These are phyloP conservation scores for Ceratocystis eucalypticola DNA, from an alignment of 2,329 filamentous ascomycete genomes.

Conservation along the genomic window DNA sequence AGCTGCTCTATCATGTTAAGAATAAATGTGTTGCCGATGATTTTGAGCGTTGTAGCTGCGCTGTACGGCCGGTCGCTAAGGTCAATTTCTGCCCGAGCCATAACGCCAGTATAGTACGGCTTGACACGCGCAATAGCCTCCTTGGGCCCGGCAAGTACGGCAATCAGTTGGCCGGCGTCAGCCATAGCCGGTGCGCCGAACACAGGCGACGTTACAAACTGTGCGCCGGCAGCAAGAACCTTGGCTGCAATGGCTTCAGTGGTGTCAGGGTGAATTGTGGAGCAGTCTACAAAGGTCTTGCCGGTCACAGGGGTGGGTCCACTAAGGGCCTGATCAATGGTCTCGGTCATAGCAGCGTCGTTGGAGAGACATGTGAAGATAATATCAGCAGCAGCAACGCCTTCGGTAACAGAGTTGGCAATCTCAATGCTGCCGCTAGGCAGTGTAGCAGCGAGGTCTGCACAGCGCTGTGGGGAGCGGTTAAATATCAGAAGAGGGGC, in stretches of 20 bases:
- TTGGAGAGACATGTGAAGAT: constrained; percentile 74
- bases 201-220: constrained; percentile 59
- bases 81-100: constrained; percentile 54
- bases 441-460: constrained; percentile 49
- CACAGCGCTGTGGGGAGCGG: constrained; percentile 53
- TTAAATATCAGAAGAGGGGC: constrained; percentile 69
- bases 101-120: constrained; percentile 61
- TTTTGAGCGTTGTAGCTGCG: constrained; percentile 58
- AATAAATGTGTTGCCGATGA: constrained; percentile 79
- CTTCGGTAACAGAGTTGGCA: constrained; percentile 49
- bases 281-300: constrained; percentile 78
- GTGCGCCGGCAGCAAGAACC: constrained; percentile 45
- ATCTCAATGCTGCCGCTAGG: constrained; percentile 49
- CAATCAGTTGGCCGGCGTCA: constrained; percentile 56
- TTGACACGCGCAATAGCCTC: constrained; percentile 48
- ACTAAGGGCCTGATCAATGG: constrained; percentile 44
- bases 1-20: constrained; percentile 70
- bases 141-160: constrained; percentile 55
- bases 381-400: constrained; percentile 55
- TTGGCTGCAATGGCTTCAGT: constrained; percentile 51
- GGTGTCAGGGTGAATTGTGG: constrained; percentile 74
- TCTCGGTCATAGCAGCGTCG: constrained; percentile 55
- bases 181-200: constrained; percentile 61
- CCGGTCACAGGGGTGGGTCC: constrained; percentile 38
- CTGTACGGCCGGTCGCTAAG: constrained; percentile 55